Conservation (phyloP, 148 eudicot genomes). For the Nepenthes mirabilis region DNA sequence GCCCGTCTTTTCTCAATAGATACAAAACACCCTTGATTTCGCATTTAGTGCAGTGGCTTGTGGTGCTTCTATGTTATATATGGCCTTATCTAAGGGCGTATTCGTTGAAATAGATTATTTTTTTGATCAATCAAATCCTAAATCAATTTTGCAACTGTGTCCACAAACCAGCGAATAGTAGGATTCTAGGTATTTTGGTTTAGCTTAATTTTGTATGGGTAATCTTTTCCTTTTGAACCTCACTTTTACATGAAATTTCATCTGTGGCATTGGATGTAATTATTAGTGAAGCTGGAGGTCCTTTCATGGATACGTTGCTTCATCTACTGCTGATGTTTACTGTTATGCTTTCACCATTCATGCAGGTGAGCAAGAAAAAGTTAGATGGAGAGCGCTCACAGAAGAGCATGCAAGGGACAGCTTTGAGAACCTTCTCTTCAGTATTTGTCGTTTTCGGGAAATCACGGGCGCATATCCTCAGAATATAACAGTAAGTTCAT, state of each 20-base stretch:
- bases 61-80: too few relatives aligned
- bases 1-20: too few relatives aligned
- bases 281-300: neutral
- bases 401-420: constrained; percentile 99
- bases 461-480: constrained; percentile 85
- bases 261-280: neutral
- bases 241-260: neutral
- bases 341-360: neutral
- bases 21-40: too few relatives aligned
- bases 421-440: constrained; percentile 91
- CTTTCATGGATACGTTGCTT: too few relatives aligned
- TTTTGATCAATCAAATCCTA: too few relatives aligned
- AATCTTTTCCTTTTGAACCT: neutral
- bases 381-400: constrained; percentile 79
- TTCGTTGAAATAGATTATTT: too few relatives aligned
- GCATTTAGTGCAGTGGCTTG: too few relatives aligned
- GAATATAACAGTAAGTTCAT: constrained; percentile 71
- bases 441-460: constrained; percentile 90
- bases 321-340: neutral
- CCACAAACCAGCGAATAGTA: too few relatives aligned
- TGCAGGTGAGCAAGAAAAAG: constrained; percentile 57
- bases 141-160: too few relatives aligned
- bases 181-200: neutral
- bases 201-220: neutral
- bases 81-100: too few relatives aligned